A percentile compares a stretch with the other conserved stretches of the same genome.
Evolutionary conservation across 73 alveolate genomes (phyloP).

Genomic region (Symbiodinium pilosum): DNA sequence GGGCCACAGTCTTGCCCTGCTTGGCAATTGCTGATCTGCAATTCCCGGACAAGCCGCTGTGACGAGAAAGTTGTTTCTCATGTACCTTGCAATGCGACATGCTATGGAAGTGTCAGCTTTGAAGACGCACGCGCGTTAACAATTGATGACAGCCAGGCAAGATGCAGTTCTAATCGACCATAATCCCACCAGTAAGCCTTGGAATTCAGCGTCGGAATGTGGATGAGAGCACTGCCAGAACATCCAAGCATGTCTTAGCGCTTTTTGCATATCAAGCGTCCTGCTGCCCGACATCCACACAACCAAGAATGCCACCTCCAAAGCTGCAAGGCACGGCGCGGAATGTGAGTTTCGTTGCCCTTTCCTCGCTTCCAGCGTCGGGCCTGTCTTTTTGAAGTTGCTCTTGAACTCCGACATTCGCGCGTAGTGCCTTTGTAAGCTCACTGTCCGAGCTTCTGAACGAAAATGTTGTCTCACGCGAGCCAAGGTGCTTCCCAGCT

Average conservation of each 20-base stretch:
- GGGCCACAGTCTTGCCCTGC: too few relatives aligned
- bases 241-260: too few relatives aligned
- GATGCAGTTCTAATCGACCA: slow-evolving; percentile 62
- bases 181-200: slow-evolving; percentile 92
- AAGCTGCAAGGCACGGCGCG: neutral
- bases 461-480: too few relatives aligned
- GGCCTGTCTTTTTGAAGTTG: slow-evolving; percentile 20
- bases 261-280: neutral
- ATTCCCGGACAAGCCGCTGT: neutral
- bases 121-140: too few relatives aligned
- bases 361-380: neutral
- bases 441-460: too few relatives aligned
- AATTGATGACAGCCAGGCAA: neutral
- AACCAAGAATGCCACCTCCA: slow-evolving; percentile 64
- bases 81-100: slow-evolving; percentile 17
- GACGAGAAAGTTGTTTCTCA: slow-evolving; percentile 57
- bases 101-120: neutral
- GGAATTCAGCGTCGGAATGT: neutral
- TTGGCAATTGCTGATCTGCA: too few relatives aligned
- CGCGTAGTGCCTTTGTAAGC: slow-evolving; percentile 37
- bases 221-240: neutral
- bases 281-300: slow-evolving; percentile 80
- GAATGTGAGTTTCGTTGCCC: too few relatives aligned
- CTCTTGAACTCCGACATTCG: slow-evolving; percentile 73
- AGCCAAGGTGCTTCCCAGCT: slow-evolving; percentile 45